Evolutionary conservation across 1,284 basidiomycete genomes (phyloP).

Genomic region (Fomitopsis pinicola): DNA sequence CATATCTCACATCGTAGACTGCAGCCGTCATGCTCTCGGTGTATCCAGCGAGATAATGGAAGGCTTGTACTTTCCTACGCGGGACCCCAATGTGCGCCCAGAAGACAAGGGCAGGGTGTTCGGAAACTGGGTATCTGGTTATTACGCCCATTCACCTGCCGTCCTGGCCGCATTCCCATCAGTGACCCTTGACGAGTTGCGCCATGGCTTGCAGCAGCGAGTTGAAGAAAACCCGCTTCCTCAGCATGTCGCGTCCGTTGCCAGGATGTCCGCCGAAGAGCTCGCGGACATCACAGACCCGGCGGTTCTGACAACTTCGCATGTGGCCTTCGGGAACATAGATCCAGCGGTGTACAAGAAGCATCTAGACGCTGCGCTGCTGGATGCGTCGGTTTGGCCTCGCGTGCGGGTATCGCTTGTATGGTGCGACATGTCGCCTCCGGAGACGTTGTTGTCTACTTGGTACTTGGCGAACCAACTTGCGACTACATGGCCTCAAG

Average conservation of each 20-base stretch:
- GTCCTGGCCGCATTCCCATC: slow-evolving; percentile 1
- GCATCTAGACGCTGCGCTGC: slow-evolving; percentile 1
- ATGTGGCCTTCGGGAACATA: neutral
- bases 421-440: slow-evolving; percentile 2
- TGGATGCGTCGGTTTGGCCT: neutral
- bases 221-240: neutral
- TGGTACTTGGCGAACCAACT: neutral
- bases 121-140: slow-evolving; percentile 6
- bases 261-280: slow-evolving; percentile 4
- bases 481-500: neutral
- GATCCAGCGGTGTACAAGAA: slow-evolving; percentile 7
- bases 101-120: neutral
- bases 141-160: slow-evolving; percentile 3
- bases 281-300: slow-evolving; percentile 1
- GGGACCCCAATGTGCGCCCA: neutral
- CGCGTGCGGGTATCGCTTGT: neutral
- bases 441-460: neutral
- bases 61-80: neutral
- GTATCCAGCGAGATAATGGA: neutral
- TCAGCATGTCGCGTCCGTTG: neutral
- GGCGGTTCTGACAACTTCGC: neutral
- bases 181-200: neutral
- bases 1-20: neutral
- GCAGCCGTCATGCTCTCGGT: neutral
- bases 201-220: neutral